Base-by-base conservation (phyloP, 2,329 filamentous ascomycete genomes). In the Botrytis medusae region DNA sequence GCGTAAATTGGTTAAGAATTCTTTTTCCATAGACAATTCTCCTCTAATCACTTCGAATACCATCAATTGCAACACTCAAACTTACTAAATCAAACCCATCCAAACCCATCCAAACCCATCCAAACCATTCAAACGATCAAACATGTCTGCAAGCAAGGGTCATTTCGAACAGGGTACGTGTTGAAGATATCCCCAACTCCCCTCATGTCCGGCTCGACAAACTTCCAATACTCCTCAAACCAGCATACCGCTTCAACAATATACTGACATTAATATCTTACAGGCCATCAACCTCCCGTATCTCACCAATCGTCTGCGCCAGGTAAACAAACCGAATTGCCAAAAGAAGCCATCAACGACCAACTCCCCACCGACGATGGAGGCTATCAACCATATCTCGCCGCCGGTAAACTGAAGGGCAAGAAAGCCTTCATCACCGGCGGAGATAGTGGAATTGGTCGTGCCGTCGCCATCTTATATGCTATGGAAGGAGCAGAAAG, bases 401-500 rank as follows among this genome's bases (percentile, higher is more conserved):
- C 92, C 6, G 91, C 93, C 1, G 90, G 89, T 67, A 97, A 96
- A 83, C 88, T 96, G 10, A 83, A 88, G 78, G 92, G 90, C 75
- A 93, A 91, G 82, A 92, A 89, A 74, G 92, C 93, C 12, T 82
- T 96, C 73, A 95, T 96, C 78, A 95, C 93, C 0, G 93, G 93
- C 25, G 93, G 93, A 5, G 93, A 95, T 82, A 91, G 88, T 10
- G 93, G 93, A 2, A 95, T 96, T 76, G 92, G 93, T 10, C 89
- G 92, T 54, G 90, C 93, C 1, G 88, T 91, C 1, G 92, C 93
- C 1, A 86, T 95, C 25, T 85, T 96, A 0, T 96, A 91, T 78
- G 93, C 93, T 57, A 91, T 93, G 86, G 93, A 96, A 82, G 93
- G 93, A 9, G 92, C 92, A 22, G 89, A 92, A 75, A 89, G 87